These are phyloP conservation scores for Macroventuria anomochaeta DNA, from an alignment of 2,329 filamentous ascomycete genomes.

Conservation along the genomic window DNA sequence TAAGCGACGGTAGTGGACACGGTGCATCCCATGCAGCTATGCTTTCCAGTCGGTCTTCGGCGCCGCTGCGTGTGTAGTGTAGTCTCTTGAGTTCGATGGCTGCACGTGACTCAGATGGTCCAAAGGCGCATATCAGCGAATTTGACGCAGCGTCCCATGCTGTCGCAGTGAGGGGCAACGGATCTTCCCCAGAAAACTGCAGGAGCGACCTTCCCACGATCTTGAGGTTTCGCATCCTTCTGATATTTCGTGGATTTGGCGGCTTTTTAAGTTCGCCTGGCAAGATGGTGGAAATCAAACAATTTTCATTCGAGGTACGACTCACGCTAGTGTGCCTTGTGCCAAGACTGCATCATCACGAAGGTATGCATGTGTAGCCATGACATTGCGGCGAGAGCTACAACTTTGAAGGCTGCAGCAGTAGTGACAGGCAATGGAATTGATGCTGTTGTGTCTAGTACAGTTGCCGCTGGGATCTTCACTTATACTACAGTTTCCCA, in stretches of 20 bases:
- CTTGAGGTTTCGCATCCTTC: conserved; percentile 83
- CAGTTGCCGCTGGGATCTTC: conserved; percentile 35
- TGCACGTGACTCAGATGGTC: conserved; percentile 73
- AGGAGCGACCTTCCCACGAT: conserved; percentile 72
- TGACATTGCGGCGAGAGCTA: conserved; percentile 8
- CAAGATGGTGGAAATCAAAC: conserved; percentile 18
- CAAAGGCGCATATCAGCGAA: conserved; percentile 81
- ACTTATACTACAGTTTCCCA: conserved; percentile 43
- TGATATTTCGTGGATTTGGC: conserved; percentile 8
- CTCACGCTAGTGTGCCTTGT: conserved; percentile 15
- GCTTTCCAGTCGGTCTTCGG: conserved; percentile 47
- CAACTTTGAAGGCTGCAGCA: neutral
- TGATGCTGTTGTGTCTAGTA: conserved; percentile 45
- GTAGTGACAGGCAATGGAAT: conserved; percentile 44
- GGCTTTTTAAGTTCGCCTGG: conserved; percentile 7
- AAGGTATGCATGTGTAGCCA: conserved; percentile 12
- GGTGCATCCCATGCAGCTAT: conserved; percentile 91
- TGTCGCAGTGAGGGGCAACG: conserved; percentile 72
- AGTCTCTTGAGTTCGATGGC: conserved; percentile 74
- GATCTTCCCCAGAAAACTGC: conserved; percentile 62
- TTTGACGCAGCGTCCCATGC: conserved; percentile 86
- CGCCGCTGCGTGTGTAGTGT: conserved; percentile 52
- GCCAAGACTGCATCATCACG: conserved; percentile 22
- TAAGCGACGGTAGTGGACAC: conserved; percentile 76
- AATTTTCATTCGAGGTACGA: conserved; percentile 24